Conservation (phyloP, 768 basidiomycete genomes). For the Mycena galopus region DNA sequence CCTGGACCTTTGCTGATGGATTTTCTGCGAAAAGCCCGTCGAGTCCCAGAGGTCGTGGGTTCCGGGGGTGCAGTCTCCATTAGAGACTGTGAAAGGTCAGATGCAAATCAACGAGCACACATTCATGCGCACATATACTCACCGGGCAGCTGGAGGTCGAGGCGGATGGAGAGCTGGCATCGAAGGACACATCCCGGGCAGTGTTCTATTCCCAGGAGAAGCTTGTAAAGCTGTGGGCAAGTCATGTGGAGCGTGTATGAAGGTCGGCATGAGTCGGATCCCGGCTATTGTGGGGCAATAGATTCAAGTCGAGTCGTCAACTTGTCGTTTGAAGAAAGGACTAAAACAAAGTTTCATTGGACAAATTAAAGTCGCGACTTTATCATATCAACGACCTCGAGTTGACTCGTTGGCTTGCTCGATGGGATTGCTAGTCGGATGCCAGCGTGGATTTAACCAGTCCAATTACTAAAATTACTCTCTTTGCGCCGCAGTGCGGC, state of each 20-base stretch:
- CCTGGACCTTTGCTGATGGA: not conserved
- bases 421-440: too few species aligned
- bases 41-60: not conserved
- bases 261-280: not conserved
- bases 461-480: too few species aligned
- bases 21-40: not conserved
- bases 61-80: not conserved
- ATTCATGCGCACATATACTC: not conserved
- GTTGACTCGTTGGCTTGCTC: too few species aligned
- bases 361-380: too few species aligned
- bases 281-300: constrained; percentile 4
- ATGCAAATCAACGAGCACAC: too few species aligned
- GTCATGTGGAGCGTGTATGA: constrained; percentile 3
- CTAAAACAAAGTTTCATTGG: too few species aligned
- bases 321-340: too few species aligned
- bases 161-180: not conserved
- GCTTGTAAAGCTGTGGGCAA: not conserved
- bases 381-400: too few species aligned
- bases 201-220: constrained; percentile 18
- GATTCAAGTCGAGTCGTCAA: too few species aligned
- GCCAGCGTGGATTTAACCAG: too few species aligned
- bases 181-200: not conserved
- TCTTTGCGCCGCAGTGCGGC: too few species aligned
- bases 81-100: not conserved
- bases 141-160: not conserved